These are phyloP conservation scores for Phytophthora nicotianae DNA, from an alignment of 352 stramenopile species.

Conservation along the genomic window DNA sequence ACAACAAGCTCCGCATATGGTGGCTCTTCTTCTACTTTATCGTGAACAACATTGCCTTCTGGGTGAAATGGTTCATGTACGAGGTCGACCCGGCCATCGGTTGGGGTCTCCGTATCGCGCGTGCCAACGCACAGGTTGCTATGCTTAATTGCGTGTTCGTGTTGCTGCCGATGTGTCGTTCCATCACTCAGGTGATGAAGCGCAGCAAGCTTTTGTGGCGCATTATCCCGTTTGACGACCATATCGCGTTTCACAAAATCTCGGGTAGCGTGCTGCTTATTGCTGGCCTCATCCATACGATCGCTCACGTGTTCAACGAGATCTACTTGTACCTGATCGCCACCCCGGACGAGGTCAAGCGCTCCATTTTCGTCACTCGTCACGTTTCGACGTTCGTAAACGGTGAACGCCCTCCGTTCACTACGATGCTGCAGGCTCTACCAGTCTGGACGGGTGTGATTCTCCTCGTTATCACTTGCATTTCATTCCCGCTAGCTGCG, in stretches of 20 bases:
- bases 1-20: slow-evolving; percentile 74
- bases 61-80: slow-evolving; percentile 65
- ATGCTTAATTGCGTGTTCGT: slow-evolving; percentile 78
- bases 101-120: slow-evolving; percentile 64
- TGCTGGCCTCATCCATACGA: slow-evolving; percentile 58
- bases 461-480: slow-evolving; percentile 56
- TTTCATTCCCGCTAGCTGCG: slow-evolving; percentile 65
- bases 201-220: slow-evolving; percentile 53
- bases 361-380: slow-evolving; percentile 61
- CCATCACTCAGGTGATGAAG: slow-evolving; percentile 67
- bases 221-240: slow-evolving; percentile 74
- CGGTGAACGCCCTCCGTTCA: slow-evolving; percentile 54
- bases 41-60: slow-evolving; percentile 64
- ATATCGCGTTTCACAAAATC: slow-evolving; percentile 79
- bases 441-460: slow-evolving; percentile 69
- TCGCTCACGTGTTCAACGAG: slow-evolving; percentile 67
- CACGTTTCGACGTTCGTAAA: slow-evolving; percentile 48
- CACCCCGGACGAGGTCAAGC: slow-evolving; percentile 53
- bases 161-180: slow-evolving; percentile 74
- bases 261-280: slow-evolving; percentile 55
- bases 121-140: slow-evolving; percentile 67
- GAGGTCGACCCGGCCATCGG: slow-evolving; percentile 70
- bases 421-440: slow-evolving; percentile 51
- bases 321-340: slow-evolving; percentile 71
- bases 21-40: slow-evolving; percentile 74